These are phyloP conservation scores for Yamadazyma nakazawae DNA, from an alignment of 805 yeast species.

Conservation along the genomic window DNA sequence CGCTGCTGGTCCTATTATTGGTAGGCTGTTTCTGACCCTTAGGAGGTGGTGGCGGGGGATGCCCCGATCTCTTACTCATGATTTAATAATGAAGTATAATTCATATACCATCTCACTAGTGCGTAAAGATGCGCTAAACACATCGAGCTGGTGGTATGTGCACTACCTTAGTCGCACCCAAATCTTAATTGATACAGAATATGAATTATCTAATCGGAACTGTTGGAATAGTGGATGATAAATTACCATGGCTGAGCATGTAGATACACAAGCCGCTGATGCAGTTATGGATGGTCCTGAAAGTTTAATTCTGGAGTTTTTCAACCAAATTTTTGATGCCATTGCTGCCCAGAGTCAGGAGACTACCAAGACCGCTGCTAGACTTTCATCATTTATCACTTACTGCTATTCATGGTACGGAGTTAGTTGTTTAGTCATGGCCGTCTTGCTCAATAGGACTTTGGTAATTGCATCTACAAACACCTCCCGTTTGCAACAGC, in stretches of 20 bases:
- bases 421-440: slow-evolving; percentile 34
- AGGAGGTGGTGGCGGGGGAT: slow-evolving; percentile 31
- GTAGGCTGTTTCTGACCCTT: no score
- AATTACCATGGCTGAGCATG: slow-evolving; percentile 1
- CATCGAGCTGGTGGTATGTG: neutral
- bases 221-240: neutral
- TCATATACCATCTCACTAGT: slow-evolving; percentile 5
- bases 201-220: neutral
- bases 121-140: neutral
- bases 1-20: no score
- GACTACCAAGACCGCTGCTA: neutral
- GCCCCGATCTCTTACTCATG: slow-evolving; percentile 18
- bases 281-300: neutral
- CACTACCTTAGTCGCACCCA: neutral
- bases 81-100: neutral
- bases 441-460: slow-evolving; percentile 37
- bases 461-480: slow-evolving; percentile 37
- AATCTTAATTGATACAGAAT: neutral
- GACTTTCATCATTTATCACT: slow-evolving; percentile 13
- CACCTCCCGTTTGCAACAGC: slow-evolving; percentile 20
- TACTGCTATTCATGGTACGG: slow-evolving; percentile 40
- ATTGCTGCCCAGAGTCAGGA: slow-evolving; percentile 9
- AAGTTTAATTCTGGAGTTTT: neutral
- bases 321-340: slow-evolving; percentile 4
- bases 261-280: neutral